Conservation (phyloP, 2,329 filamentous ascomycete species). For the Colletotrichum tanaceti region DNA sequence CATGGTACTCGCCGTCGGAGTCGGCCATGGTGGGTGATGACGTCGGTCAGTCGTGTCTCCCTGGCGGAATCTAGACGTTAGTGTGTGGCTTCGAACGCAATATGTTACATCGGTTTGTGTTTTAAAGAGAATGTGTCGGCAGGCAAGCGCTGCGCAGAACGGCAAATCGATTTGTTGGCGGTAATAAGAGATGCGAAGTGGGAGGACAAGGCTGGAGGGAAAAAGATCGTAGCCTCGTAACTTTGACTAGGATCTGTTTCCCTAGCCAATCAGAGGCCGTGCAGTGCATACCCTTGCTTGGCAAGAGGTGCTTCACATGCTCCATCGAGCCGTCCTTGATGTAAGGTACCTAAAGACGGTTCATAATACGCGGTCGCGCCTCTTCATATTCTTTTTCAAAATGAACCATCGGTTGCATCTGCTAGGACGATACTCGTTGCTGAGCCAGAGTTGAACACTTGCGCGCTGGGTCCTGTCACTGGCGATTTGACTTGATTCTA, state of each 20-base stretch:
- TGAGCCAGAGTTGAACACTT: too few species aligned
- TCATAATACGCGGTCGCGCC: neutral
- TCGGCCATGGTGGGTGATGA: slow-evolving; percentile 68
- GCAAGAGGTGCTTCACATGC: slow-evolving; percentile 5
- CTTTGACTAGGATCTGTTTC: neutral
- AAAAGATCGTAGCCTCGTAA: slow-evolving; percentile 36
- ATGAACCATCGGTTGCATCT: neutral
- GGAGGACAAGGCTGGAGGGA: slow-evolving; percentile 27
- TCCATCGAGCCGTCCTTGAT: neutral
- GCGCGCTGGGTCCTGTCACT: neutral
- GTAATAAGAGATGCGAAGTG: neutral
- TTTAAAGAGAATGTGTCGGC: neutral
- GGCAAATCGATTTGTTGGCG: neutral
- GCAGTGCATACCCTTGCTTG: slow-evolving; percentile 8
- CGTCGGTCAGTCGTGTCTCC: slow-evolving; percentile 5
- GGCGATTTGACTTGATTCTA: too few species aligned
- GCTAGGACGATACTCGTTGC: neutral
- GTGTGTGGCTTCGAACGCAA: neutral
- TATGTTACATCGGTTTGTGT: neutral
- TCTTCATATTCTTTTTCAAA: neutral
- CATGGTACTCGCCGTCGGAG: slow-evolving; percentile 77
- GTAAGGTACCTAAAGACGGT: too few species aligned
- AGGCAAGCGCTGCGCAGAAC: neutral
- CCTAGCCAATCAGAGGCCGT: slow-evolving; percentile 24
- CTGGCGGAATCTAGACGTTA: too few species aligned